Percentiles rank a stretch among this genome's conserved stretches.
These are phyloP conservation scores for Musa balbisiana DNA, from an alignment of 202 grass and related monocot species.

Conservation along the genomic window DNA sequence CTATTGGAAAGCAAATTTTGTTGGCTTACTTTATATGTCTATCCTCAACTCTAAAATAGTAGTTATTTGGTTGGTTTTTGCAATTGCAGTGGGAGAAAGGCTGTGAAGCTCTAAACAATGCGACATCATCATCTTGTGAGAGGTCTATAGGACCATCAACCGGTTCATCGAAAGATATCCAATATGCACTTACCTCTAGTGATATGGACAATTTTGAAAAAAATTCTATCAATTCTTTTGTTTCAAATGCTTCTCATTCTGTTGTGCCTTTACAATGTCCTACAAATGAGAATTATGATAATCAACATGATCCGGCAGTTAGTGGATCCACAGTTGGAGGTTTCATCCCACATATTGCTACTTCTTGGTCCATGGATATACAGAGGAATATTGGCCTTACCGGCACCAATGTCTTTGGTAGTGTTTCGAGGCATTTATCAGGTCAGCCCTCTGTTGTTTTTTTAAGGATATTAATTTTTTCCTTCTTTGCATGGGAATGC, in stretches of 20 bases:
- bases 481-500: background rate
- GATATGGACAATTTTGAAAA: constrained; percentile 57
- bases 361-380: constrained; percentile 14
- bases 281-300: constrained; percentile 53
- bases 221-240: constrained; percentile 51
- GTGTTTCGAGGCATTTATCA: constrained; percentile 11
- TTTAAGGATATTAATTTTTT: background rate
- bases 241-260: constrained; percentile 58
- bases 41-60: background rate
- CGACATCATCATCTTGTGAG: constrained; percentile 18
- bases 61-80: constrained; percentile 24
- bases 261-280: constrained; percentile 99
- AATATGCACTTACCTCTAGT: constrained; percentile 57
- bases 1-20: constrained; percentile 6
- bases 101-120: constrained; percentile 40
- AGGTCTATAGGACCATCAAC: constrained; percentile 34
- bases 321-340: constrained; percentile 34
- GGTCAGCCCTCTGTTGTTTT: background rate
- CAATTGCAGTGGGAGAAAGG: constrained; percentile 83
- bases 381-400: constrained; percentile 15
- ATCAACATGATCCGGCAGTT: constrained; percentile 40
- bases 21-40: constrained; percentile 1
- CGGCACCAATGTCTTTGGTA: constrained; percentile 6
- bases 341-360: constrained; percentile 30
- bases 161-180: constrained; percentile 78